phyloP scores from a whole-genome alignment of 441 rosid genomes.

The Melastoma candidum region DNA sequence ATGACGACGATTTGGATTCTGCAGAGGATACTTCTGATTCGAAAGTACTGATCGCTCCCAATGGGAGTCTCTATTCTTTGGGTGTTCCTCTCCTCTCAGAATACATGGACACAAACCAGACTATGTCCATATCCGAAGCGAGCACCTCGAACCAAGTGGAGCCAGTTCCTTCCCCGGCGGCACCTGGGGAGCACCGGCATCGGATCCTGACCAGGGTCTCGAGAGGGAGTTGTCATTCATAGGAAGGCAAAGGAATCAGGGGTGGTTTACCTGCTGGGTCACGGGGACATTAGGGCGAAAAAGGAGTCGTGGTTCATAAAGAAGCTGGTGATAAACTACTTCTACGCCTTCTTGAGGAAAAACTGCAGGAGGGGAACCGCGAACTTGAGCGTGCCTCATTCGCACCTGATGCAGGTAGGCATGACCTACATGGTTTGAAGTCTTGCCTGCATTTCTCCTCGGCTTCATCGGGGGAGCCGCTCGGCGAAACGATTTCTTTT shows the following conservation, averaged over 20 bases:
- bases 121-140: constrained; percentile 41
- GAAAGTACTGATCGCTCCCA: constrained; percentile 70
- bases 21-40: constrained; percentile 48
- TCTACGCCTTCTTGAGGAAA: constrained; percentile 87
- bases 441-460: constrained; percentile 11
- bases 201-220: constrained; percentile 76
- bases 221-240: constrained; percentile 86
- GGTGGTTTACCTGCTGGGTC: constrained; percentile 97
- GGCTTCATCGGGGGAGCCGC: too few species aligned
- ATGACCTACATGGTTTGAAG: constrained; percentile 97
- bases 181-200: constrained; percentile 23
- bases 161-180: constrained; percentile 9
- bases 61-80: constrained; percentile 82
- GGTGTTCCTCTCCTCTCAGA: constrained; percentile 76
- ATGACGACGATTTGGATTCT: constrained; percentile 56
- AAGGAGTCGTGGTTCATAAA: constrained; percentile 95
- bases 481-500: too few species aligned
- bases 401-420: constrained; percentile 93
- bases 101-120: constrained; percentile 30
- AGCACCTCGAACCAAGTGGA: constrained; percentile 44
- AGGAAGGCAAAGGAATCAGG: constrained; percentile 89
- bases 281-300: constrained; percentile 90
- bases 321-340: constrained; percentile 84
- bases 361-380: constrained; percentile 92
- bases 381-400: constrained; percentile 86